These are phyloP conservation scores for Ascosphaera acerosa DNA, from an alignment of 2,329 filamentous ascomycete species.

Conservation along the genomic window DNA sequence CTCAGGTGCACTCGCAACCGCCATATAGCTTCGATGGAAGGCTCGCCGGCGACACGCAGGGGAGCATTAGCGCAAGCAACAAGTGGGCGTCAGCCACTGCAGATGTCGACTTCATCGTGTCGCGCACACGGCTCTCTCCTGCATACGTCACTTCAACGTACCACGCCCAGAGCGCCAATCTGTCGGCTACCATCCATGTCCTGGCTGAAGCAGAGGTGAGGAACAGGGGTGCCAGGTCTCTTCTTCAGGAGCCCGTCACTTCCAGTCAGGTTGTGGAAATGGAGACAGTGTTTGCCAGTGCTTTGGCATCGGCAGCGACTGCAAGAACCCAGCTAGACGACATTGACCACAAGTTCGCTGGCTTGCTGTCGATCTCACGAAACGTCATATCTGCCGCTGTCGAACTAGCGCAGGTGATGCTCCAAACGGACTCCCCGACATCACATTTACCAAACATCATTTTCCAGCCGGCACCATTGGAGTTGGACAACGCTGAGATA, in stretches of 20 bases:
- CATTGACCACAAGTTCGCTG: conserved; percentile 22
- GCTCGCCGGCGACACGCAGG: conserved; percentile 6
- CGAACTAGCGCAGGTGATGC: conserved; percentile 31
- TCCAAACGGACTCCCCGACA: conserved; percentile 9
- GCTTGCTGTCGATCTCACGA: conserved; percentile 30
- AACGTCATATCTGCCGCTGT: conserved; percentile 31
- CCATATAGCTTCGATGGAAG: conserved; percentile 5
- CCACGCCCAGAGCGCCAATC: conserved; percentile 30
- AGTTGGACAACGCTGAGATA: no score
- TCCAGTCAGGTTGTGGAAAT: conserved; percentile 28
- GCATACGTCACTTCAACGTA: conserved; percentile 30
- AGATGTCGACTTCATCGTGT: conserved; percentile 35
- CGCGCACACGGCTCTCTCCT: conserved; percentile 21
- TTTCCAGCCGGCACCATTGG: conserved; percentile 24
- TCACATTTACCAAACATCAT: conserved; percentile 19
- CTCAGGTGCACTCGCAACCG: conserved; percentile 3
- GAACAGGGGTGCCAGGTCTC: conserved; percentile 14
- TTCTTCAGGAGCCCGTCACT: conserved; percentile 19
- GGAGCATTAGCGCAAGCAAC: conserved; percentile 15
- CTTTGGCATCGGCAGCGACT: no score
- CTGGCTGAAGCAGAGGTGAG: conserved; percentile 25
- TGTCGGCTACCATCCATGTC: conserved; percentile 28
- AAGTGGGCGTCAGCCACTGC: conserved; percentile 32
- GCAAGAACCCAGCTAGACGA: no score
- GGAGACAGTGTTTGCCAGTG: conserved; percentile 26